Evolutionary conservation across 2,329 filamentous ascomycete genomes (phyloP).

Genomic region (Alternaria triticina): DNA sequence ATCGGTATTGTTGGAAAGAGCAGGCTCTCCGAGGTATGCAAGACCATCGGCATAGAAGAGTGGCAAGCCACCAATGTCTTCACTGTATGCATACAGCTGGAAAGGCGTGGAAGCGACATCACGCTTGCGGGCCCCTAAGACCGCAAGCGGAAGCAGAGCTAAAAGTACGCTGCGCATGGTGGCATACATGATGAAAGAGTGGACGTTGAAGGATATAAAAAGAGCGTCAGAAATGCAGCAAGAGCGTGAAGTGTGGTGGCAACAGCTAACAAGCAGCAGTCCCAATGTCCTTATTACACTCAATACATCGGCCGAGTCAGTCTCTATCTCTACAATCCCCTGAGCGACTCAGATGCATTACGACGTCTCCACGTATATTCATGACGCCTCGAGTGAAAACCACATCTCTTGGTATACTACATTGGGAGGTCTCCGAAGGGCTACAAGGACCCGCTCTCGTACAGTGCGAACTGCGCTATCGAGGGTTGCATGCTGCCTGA

Average conservation of each 20-base stretch:
- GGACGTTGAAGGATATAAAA: neutral
- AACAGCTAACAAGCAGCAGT: neutral
- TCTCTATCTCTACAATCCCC: neutral
- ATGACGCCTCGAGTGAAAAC: neutral
- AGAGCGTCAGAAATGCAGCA: neutral
- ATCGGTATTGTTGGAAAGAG: neutral
- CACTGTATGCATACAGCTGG: constrained; percentile 23
- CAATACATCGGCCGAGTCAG: neutral
- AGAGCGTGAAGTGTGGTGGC: neutral
- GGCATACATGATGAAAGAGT: neutral
- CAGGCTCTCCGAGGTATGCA: neutral
- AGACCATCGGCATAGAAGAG: constrained; percentile 21
- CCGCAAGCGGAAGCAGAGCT: neutral
- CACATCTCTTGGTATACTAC: neutral
- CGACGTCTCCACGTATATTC: neutral
- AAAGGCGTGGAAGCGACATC: constrained; percentile 1
- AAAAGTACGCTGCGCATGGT: neutral
- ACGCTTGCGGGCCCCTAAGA: neutral
- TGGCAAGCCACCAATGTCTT: constrained; percentile 17
- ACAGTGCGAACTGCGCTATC: neutral
- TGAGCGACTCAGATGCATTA: neutral
- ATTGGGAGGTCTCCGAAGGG: neutral
- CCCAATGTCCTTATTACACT: neutral
- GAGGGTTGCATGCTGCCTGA: neutral
- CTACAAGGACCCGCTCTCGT: neutral